Base-by-base conservation (phyloP, 2,329 filamentous ascomycete species). In the Malbranchea cinnamomea region DNA sequence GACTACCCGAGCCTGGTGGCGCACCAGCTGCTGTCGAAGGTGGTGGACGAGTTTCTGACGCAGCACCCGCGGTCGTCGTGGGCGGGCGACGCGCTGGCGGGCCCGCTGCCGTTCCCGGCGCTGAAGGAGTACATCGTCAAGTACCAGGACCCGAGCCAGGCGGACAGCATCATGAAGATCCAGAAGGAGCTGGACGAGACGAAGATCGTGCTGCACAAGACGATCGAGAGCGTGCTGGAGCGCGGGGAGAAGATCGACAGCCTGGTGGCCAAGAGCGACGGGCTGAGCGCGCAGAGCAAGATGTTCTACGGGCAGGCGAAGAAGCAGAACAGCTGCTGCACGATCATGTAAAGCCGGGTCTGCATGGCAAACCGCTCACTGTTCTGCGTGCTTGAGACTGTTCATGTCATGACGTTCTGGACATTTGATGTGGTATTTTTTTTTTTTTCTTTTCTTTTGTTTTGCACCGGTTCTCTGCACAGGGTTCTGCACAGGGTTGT, bases 181-280 rank as follows among this genome's bases (percentile, higher is more conserved):
- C 87, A 95, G 58, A 79, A 83, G 60, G 84, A 98, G 62, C 67
- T 98, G 37, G 85, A 95, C 50, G 85, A 94, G 67, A 95, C 87
- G 37, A 95, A 94, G 70, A 85, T 92, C 50, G 78, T 93, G 36
- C 67, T 98, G 46, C 84, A 95, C 62, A 92, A 95, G 71, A 94
- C 89, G 25, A 94, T 93, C 31, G 49, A 53, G 35, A 49, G 48
- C 25, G 50, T 56, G 10, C 57, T 94, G 48, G 78, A 94, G 64
- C 71, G 89, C 38, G 89, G 85, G 23, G 85, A 95, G 71, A 95
- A 94, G 69, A 83, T 98, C 43, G 87, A 95, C 50, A 81, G 79
- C 46, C 60, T 98, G 44, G 87, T 95, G 26, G 76, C 77, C 40
- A 95, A 95, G 72, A 92, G 82, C 48, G 83, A 93, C 46, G 82